Evolutionary conservation across 345 rosid genomes (phyloP).

Genomic region (Linum tenue): DNA sequence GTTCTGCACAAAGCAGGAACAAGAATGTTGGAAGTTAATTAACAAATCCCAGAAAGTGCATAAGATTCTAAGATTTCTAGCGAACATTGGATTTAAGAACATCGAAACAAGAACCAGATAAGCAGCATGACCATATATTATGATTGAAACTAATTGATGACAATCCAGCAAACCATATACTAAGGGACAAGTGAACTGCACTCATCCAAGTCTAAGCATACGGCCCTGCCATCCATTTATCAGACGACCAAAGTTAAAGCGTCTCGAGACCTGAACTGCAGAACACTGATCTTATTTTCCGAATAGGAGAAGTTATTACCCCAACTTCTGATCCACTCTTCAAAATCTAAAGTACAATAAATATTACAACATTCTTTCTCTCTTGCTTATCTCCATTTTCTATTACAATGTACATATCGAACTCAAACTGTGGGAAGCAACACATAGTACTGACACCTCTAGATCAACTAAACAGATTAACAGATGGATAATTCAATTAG

Average conservation of each 20-base stretch:
- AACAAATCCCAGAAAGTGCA: neutral
- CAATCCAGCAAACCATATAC: neutral
- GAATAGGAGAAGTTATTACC: too few species aligned
- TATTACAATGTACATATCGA: too few species aligned
- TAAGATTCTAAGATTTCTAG: neutral
- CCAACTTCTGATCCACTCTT: too few species aligned
- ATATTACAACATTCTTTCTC: too few species aligned
- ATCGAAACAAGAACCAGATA: neutral
- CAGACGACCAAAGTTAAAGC: neutral
- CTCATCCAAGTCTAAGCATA: neutral
- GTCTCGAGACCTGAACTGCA: neutral
- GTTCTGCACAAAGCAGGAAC: constrained; percentile 45
- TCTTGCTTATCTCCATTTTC: too few species aligned
- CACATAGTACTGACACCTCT: too few species aligned
- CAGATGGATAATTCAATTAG: too few species aligned
- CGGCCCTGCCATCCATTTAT: neutral
- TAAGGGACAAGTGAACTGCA: neutral
- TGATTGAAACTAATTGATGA: neutral
- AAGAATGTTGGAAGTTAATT: neutral
- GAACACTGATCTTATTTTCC: neutral
- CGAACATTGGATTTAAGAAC: neutral
- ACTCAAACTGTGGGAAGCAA: too few species aligned
- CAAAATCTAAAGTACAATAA: too few species aligned
- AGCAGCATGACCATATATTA: neutral
- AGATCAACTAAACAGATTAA: too few species aligned